phyloP scores from a whole-genome alignment of 2,329 filamentous ascomycete genomes.

The Albophoma yamanashiensis region DNA sequence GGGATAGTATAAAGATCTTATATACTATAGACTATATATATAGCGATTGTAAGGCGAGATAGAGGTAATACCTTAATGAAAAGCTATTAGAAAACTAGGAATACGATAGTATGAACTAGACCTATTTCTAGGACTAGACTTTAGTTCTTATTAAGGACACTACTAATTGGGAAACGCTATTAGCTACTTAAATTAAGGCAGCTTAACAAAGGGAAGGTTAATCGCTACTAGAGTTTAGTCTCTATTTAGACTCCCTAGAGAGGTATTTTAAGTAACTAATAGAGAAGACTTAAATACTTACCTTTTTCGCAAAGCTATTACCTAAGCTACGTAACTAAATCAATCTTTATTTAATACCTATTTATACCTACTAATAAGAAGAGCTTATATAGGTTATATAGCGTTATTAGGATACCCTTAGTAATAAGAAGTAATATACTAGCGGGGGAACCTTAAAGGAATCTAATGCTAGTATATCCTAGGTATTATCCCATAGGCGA shows the following conservation, averaged over 20 bases:
- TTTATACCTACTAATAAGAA: too few species aligned
- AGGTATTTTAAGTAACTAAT: background rate
- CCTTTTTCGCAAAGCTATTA: background rate
- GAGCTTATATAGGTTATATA: too few species aligned
- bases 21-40: background rate
- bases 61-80: background rate
- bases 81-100: background rate
- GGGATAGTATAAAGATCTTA: background rate
- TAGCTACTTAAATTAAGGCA: background rate
- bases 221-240: background rate
- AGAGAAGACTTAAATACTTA: background rate
- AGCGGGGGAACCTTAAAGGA: background rate
- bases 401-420: too few species aligned
- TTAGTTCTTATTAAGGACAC: background rate
- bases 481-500: too few species aligned
- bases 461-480: too few species aligned
- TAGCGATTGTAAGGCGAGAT: background rate
- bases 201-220: background rate
- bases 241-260: background rate
- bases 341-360: too few species aligned
- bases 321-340: background rate
- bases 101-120: background rate
- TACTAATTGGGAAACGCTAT: background rate
- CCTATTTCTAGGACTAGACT: background rate
- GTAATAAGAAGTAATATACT: too few species aligned